Percentiles rank a stretch among this genome's conserved stretches.
Conservation (phyloP, 2,329 filamentous ascomycete genomes). For the Neofusicoccum kwambonambiense region DNA sequence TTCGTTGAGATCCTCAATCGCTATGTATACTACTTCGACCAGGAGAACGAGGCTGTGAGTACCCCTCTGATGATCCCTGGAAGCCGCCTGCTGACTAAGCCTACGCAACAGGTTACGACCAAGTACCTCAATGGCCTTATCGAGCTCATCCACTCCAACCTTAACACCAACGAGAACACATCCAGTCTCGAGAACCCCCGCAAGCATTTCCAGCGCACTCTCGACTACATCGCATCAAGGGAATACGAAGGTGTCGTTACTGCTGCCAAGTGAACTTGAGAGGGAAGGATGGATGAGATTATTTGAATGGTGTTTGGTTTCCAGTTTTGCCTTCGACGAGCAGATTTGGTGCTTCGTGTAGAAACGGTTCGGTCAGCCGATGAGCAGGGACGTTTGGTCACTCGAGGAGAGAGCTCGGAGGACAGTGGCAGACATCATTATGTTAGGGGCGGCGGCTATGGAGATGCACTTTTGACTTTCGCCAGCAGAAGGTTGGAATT, state of each 20-base stretch:
- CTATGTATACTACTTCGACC: slow-evolving; percentile 99
- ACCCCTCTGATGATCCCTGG: not conserved
- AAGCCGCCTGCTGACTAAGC: not conserved
- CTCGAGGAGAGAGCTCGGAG: too few species aligned
- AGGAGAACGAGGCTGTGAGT: slow-evolving; percentile 89
- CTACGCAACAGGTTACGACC: slow-evolving; percentile 66
- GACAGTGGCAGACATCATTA: too few species aligned
- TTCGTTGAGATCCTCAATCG: slow-evolving; percentile 98
- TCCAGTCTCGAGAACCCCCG: slow-evolving; percentile 82
- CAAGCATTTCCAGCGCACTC: slow-evolving; percentile 89
- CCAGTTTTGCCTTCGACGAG: too few species aligned
- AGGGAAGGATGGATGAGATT: too few species aligned
- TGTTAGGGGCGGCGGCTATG: too few species aligned
- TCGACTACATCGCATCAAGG: slow-evolving; percentile 88
- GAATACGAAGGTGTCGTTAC: slow-evolving; percentile 92
- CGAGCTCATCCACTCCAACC: slow-evolving; percentile 95
- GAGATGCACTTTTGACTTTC: too few species aligned
- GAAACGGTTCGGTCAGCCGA: too few species aligned
- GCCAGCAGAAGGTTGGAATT: too few species aligned
- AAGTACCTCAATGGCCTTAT: slow-evolving; percentile 98
- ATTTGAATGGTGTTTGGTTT: too few species aligned
- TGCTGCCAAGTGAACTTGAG: slow-evolving; percentile 49
- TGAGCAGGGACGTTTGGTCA: too few species aligned
- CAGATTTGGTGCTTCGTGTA: too few species aligned
- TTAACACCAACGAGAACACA: slow-evolving; percentile 81